Conservation (phyloP, 805 yeast genomes). For the Yamadazyma phyllophila region DNA sequence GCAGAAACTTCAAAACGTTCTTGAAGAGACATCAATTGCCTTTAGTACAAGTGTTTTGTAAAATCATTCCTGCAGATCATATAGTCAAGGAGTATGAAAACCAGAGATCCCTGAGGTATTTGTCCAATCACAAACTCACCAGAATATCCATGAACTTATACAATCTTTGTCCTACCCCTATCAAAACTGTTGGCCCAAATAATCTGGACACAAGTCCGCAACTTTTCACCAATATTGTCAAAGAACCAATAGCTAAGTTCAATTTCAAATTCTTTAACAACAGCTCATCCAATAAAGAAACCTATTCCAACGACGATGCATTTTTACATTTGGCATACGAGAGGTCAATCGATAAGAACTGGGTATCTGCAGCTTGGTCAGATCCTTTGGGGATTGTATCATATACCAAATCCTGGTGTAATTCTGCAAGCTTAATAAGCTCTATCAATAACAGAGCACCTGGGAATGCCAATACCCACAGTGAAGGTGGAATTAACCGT, state of each 20-base stretch:
- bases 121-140: conserved; percentile 36
- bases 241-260: conserved; percentile 36
- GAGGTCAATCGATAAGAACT: conserved; percentile 72
- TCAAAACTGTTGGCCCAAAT: conserved; percentile 6
- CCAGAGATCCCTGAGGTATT: conserved; percentile 20
- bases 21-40: conserved; percentile 40
- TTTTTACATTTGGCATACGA: conserved; percentile 85
- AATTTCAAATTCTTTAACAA: conserved; percentile 33
- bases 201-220: conserved; percentile 1
- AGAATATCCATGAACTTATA: conserved; percentile 54
- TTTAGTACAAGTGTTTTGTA: conserved; percentile 36
- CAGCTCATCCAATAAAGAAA: conserved; percentile 14
- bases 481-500: conserved; percentile 10
- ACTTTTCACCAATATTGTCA: conserved; percentile 32
- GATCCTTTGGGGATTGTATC: conserved; percentile 75
- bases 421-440: conserved; percentile 21
- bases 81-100: conserved; percentile 20
- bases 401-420: conserved; percentile 64
- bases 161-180: conserved; percentile 49
- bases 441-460: conserved; percentile 4
- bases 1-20: conserved; percentile 44
- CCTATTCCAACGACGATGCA: conserved; percentile 55
- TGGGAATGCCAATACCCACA: conserved; percentile 1
- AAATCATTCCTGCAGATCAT: conserved; percentile 31
- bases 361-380: conserved; percentile 88